A percentile compares a stretch with the other conserved stretches of the same genome.
phyloP scores from a whole-genome alignment of 495 filamentous ascomycete genomes.

The Penicillium canescens region DNA sequence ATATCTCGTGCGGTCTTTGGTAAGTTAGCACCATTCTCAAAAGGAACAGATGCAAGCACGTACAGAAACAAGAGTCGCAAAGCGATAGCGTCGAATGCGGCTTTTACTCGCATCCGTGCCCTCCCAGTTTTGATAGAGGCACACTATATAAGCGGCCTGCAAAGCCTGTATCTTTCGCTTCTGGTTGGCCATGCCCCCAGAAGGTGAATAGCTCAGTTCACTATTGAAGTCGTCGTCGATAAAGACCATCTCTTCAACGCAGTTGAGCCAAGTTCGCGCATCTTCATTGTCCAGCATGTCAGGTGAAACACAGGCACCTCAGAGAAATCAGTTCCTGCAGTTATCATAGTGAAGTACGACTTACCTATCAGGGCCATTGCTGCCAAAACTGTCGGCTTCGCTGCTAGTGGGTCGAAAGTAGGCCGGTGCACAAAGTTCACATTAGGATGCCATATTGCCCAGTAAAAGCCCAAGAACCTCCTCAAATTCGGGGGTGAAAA shows the following conservation, averaged over 20 bases:
- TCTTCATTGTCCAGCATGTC: constrained; percentile 22
- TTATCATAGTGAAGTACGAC: background rate
- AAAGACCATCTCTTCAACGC: constrained; percentile 24
- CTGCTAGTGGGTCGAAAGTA: constrained; percentile 15
- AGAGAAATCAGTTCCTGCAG: background rate
- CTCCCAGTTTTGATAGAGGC: constrained; percentile 29
- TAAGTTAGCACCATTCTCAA: background rate
- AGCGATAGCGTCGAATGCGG: constrained; percentile 22
- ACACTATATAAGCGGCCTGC: constrained; percentile 30
- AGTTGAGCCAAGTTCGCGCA: constrained; percentile 23
- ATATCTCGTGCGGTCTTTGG: constrained; percentile 23
- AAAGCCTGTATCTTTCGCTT: constrained; percentile 19
- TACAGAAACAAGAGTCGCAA: constrained; percentile 23
- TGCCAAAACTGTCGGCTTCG: constrained; percentile 17
- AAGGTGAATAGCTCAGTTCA: constrained; percentile 9
- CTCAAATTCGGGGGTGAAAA: constrained; percentile 23
- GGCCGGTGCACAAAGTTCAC: constrained; percentile 24
- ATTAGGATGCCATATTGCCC: constrained; percentile 28
- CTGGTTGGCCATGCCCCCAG: constrained; percentile 1
- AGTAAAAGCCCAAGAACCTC: constrained; percentile 16
- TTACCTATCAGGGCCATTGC: constrained; percentile 22
- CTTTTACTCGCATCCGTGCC: constrained; percentile 22
- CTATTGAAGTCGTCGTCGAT: constrained; percentile 27
- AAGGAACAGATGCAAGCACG: background rate
- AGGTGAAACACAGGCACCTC: constrained; percentile 22